Evolutionary conservation across 208 protist species (phyloP).

Genomic region (Leishmania arabica): DNA sequence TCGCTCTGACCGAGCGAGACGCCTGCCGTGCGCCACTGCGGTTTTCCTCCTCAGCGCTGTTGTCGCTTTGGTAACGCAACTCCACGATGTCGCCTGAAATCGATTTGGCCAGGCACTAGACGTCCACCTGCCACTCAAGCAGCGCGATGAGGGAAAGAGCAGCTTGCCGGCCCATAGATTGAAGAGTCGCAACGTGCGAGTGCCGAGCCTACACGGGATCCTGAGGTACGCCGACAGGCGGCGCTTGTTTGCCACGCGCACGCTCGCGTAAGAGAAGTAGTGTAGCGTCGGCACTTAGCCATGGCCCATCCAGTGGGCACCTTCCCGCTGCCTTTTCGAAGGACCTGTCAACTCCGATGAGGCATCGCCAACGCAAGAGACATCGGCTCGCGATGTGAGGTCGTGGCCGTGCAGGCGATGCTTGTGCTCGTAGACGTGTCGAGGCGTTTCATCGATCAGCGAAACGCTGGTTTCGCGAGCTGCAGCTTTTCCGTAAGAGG

Average conservation of each 20-base stretch:
- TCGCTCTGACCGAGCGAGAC: slow-evolving; percentile 8
- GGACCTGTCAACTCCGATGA: background rate
- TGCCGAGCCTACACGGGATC: slow-evolving; percentile 46
- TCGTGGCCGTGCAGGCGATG: background rate
- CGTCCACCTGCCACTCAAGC: slow-evolving; percentile 38
- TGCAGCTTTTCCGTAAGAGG: slow-evolving; percentile 45
- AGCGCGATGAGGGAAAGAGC: slow-evolving; percentile 26
- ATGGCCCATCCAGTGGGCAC: slow-evolving; percentile 16
- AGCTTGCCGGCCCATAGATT: slow-evolving; percentile 13
- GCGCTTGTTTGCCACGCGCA: slow-evolving; percentile 39
- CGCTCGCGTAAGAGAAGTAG: slow-evolving; percentile 62
- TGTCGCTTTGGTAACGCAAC: slow-evolving; percentile 9
- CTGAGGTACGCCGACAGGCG: slow-evolving; percentile 57
- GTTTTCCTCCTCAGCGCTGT: background rate
- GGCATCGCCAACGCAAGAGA: background rate
- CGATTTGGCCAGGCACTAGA: slow-evolving; percentile 43
- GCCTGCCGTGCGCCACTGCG: background rate
- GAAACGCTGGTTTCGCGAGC: background rate
- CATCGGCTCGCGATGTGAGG: background rate
- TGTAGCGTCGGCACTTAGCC: slow-evolving; percentile 43
- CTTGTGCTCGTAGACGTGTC: slow-evolving; percentile 11
- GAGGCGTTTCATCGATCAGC: background rate
- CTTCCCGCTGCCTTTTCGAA: background rate
- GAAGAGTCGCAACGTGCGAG: slow-evolving; percentile 47
- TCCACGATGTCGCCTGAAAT: slow-evolving; percentile 63